Conservation (phyloP, 2,329 filamentous ascomycete species). For the Blumeria graminis region DNA sequence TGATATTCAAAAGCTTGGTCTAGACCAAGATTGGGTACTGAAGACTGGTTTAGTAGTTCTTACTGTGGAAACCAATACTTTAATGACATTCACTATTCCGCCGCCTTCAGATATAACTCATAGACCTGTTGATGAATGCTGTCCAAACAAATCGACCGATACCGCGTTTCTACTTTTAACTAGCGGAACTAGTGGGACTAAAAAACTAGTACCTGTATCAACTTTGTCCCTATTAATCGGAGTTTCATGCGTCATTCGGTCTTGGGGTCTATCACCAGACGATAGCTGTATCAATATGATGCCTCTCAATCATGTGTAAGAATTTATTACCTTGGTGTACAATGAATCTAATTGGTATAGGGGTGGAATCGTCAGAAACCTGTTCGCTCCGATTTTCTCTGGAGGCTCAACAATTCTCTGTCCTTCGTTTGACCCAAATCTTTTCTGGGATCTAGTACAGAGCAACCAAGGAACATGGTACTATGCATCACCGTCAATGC, state of each 20-base stretch:
- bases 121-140: neutral
- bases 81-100: constrained; percentile 17
- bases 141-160: constrained; percentile 22
- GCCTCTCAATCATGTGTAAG: constrained; percentile 27
- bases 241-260: constrained; percentile 26
- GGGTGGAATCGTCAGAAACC: constrained; percentile 28
- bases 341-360: neutral
- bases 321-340: neutral
- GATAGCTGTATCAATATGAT: constrained; percentile 34
- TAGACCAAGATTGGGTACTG: constrained; percentile 16
- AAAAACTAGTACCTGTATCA: constrained; percentile 30
- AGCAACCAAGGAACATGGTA: constrained; percentile 27
- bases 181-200: constrained; percentile 31
- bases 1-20: constrained; percentile 19
- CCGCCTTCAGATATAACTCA: constrained; percentile 3
- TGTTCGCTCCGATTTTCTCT: constrained; percentile 29
- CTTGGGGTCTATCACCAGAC: constrained; percentile 22
- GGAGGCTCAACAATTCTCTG: constrained; percentile 30
- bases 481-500: constrained; percentile 33
- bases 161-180: constrained; percentile 29
- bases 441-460: constrained; percentile 30
- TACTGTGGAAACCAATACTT: constrained; percentile 17
- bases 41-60: constrained; percentile 18
- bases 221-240: constrained; percentile 26
- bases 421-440: constrained; percentile 25